phyloP scores from a whole-genome alignment of 768 basidiomycete species.

The Tylopilus balloui region DNA sequence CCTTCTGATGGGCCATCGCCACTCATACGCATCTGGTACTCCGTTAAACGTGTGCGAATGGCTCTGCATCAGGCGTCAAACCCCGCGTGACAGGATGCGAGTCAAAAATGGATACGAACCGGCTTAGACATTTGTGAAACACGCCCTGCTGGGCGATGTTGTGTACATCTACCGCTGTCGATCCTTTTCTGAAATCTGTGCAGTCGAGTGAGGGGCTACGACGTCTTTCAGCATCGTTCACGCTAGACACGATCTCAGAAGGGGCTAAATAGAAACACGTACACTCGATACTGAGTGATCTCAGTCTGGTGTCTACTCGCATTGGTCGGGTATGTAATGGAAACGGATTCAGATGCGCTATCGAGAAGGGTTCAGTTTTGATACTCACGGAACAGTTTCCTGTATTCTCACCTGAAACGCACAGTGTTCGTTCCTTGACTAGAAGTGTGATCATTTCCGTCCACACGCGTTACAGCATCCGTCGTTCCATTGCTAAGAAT shows the following conservation, averaged over 20 bases:
- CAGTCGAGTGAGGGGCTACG: slow-evolving; percentile 6
- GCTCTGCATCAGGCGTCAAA: background rate
- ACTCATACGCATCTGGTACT: background rate
- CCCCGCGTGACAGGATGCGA: background rate
- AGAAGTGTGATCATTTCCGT: background rate
- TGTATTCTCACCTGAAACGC: background rate
- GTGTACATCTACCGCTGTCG: background rate
- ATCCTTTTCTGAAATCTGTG: background rate
- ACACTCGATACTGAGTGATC: background rate
- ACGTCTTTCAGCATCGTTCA: background rate
- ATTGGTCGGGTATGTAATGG: background rate
- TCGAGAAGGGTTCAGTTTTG: background rate
- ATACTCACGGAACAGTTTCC: background rate
- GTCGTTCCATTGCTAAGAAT: background rate
- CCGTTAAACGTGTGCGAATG: background rate
- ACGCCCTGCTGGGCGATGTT: slow-evolving; percentile 5
- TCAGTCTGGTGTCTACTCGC: background rate
- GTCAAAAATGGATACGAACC: slow-evolving; percentile 1
- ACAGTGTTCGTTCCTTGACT: background rate
- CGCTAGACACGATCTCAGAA: background rate
- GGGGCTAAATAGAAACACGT: background rate
- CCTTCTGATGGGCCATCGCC: background rate
- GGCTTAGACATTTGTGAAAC: background rate
- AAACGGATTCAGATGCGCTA: background rate
- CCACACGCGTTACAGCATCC: background rate